Evolutionary conservation across 2,329 filamentous ascomycete species (phyloP).

Genomic region (Scorias spongiosa): DNA sequence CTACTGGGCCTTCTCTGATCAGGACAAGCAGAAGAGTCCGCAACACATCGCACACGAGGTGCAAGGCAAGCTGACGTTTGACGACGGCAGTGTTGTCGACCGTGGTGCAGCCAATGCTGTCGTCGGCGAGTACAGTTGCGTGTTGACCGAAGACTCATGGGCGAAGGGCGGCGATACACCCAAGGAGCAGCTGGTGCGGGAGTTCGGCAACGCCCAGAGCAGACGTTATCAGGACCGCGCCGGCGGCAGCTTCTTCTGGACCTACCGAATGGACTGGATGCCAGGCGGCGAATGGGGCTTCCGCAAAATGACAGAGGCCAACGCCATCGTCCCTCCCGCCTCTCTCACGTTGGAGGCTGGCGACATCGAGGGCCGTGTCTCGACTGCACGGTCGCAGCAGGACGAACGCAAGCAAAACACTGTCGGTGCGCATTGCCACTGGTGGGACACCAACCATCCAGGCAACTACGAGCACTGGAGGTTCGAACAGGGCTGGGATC

Average conservation of each 20-base stretch:
- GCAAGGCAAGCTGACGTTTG: slow-evolving; percentile 26
- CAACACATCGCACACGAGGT: slow-evolving; percentile 36
- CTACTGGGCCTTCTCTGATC: slow-evolving; percentile 43
- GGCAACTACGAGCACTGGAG: slow-evolving; percentile 37
- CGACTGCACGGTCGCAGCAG: slow-evolving; percentile 26
- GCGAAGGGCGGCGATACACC: slow-evolving; percentile 18
- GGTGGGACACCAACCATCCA: slow-evolving; percentile 34
- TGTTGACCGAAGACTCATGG: slow-evolving; percentile 37
- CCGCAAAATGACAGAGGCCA: slow-evolving; percentile 33
- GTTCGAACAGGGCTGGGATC: slow-evolving; percentile 40
- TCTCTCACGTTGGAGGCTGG: slow-evolving; percentile 22
- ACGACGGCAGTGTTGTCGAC: slow-evolving; percentile 35
- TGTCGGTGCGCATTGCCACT: slow-evolving; percentile 30
- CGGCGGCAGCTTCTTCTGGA: slow-evolving; percentile 45
- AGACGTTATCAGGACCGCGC: slow-evolving; percentile 33
- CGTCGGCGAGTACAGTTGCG: slow-evolving; percentile 44
- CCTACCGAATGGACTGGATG: slow-evolving; percentile 47
- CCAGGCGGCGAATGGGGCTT: slow-evolving; percentile 48
- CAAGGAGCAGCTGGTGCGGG: slow-evolving; percentile 25
- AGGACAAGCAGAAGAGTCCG: slow-evolving; percentile 35
- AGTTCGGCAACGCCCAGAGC: slow-evolving; percentile 36
- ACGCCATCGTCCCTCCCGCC: slow-evolving; percentile 27
- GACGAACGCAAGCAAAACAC: slow-evolving; percentile 23
- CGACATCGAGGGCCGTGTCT: slow-evolving; percentile 24
- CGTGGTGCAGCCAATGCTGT: slow-evolving; percentile 36